These are phyloP conservation scores for Amorphotheca resinae DNA, from an alignment of 495 filamentous ascomycete species.

Conservation along the genomic window DNA sequence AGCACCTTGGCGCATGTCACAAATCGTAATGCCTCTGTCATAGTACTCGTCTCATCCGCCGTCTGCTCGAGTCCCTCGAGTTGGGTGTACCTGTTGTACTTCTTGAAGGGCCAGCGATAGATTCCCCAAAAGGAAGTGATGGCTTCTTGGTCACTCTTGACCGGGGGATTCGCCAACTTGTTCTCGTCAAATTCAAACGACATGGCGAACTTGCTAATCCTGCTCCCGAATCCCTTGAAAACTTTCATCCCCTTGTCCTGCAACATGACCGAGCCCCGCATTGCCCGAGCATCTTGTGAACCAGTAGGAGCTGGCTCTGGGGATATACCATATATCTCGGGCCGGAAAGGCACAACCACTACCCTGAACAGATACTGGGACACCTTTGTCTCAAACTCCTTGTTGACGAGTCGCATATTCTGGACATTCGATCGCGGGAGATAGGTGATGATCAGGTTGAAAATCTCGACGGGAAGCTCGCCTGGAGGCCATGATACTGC, in stretches of 20 bases:
- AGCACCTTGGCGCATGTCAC: slow-evolving; percentile 33
- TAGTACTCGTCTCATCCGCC: slow-evolving; percentile 37
- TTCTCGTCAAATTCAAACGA: slow-evolving; percentile 37
- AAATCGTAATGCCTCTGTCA: slow-evolving; percentile 34
- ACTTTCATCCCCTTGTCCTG: slow-evolving; percentile 32
- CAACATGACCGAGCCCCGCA: slow-evolving; percentile 14
- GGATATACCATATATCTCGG: slow-evolving; percentile 35
- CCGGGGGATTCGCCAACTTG: slow-evolving; percentile 24
- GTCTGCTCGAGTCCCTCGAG: slow-evolving; percentile 36
- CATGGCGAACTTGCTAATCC: slow-evolving; percentile 40
- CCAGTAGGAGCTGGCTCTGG: slow-evolving; percentile 1
- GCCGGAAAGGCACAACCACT: slow-evolving; percentile 41
- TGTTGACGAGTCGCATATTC: slow-evolving; percentile 38
- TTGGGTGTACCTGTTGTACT: slow-evolving; percentile 35
- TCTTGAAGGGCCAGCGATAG: slow-evolving; percentile 37
- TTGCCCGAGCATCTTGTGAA: background rate
- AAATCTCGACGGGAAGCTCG: slow-evolving; percentile 38
- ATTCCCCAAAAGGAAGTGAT: slow-evolving; percentile 35
- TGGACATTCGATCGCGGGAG: slow-evolving; percentile 36
- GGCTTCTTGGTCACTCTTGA: slow-evolving; percentile 29
- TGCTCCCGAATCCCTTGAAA: slow-evolving; percentile 34
- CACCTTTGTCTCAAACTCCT: slow-evolving; percentile 38
- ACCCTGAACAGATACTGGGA: slow-evolving; percentile 33
- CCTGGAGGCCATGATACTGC: slow-evolving; percentile 26
- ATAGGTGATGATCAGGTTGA: slow-evolving; percentile 29